Evolutionary conservation across 75 land plant genomes (phyloP).

Genomic region (Sequoia sempervirens): DNA sequence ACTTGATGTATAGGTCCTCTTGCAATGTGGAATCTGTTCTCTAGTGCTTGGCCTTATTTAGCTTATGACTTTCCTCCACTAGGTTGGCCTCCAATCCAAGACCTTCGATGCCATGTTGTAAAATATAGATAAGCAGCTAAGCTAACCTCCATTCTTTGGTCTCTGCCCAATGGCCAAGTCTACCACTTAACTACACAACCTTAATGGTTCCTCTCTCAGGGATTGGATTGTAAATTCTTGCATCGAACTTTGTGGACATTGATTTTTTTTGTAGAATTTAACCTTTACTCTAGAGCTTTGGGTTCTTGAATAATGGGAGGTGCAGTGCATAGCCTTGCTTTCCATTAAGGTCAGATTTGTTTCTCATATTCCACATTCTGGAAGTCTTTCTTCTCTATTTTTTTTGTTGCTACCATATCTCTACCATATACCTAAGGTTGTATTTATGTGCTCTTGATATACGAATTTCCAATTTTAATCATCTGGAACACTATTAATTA

Average conservation of each 20-base stretch:
- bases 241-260: not conserved
- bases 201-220: too few species aligned
- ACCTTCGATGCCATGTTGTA: too few species aligned
- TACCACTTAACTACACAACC: not conserved
- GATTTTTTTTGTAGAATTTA: not conserved
- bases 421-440: not conserved
- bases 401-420: not conserved
- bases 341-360: not conserved
- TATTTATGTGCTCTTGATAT: not conserved
- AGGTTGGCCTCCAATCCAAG: too few species aligned
- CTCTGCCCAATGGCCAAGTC: not conserved
- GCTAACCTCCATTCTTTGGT: not conserved
- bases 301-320: not conserved
- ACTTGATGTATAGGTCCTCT: not conserved
- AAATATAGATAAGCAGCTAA: too few species aligned
- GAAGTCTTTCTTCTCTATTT: not conserved
- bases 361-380: not conserved
- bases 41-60: not conserved
- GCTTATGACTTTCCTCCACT: too few species aligned
- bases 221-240: not conserved
- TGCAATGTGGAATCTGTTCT: not conserved
- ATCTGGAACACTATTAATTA: not conserved
- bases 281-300: not conserved
- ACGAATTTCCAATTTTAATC: too few species aligned
- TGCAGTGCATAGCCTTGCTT: not conserved